These are phyloP conservation scores for Pestalotiopsis sp. DNA, from an alignment of 2,329 filamentous ascomycete species.

Conservation along the genomic window DNA sequence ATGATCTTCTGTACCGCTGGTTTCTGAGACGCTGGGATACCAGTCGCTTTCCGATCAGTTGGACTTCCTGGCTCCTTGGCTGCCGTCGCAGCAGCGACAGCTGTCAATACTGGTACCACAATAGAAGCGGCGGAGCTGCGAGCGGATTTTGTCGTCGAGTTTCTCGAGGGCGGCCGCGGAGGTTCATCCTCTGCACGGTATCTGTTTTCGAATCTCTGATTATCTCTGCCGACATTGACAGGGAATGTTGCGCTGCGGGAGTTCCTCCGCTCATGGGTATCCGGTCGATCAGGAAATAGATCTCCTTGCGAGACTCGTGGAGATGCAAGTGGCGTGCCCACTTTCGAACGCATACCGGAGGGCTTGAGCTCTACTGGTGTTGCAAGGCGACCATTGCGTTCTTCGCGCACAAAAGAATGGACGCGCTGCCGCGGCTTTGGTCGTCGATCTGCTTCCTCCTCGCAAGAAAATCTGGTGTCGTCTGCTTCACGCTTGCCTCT, in stretches of 20 bases:
- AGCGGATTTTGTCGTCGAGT: conserved; percentile 26
- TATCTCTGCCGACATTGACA: conserved; percentile 18
- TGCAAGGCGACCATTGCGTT: conserved; percentile 23
- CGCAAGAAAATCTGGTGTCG: conserved; percentile 31
- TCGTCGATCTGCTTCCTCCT: conserved; percentile 28
- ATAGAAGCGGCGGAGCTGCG: conserved; percentile 18
- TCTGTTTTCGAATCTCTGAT: conserved; percentile 14
- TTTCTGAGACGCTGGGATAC: conserved; percentile 19
- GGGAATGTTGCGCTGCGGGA: conserved; percentile 32
- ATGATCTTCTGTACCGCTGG: conserved; percentile 3
- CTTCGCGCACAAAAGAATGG: conserved; percentile 23
- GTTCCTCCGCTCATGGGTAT: conserved; percentile 23
- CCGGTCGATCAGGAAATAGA: conserved; percentile 17
- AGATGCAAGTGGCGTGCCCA: conserved; percentile 26
- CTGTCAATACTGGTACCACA: conserved; percentile 21
- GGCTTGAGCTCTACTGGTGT: conserved; percentile 23
- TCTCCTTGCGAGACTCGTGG: conserved; percentile 25
- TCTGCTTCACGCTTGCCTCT: conserved; percentile 22
- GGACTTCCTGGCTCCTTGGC: conserved; percentile 14
- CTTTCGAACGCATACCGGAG: conserved; percentile 24
- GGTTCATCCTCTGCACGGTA: conserved; percentile 22
- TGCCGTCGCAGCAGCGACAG: conserved; percentile 16
- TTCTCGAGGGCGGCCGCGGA: conserved; percentile 24
- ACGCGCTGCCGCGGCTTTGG: conserved; percentile 21
- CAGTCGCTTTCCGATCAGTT: conserved; percentile 17